A percentile compares a stretch with the other conserved stretches of the same genome.
phyloP scores from a whole-genome alignment of 2,329 filamentous ascomycete genomes.

The Aspergillus carbonarius region DNA sequence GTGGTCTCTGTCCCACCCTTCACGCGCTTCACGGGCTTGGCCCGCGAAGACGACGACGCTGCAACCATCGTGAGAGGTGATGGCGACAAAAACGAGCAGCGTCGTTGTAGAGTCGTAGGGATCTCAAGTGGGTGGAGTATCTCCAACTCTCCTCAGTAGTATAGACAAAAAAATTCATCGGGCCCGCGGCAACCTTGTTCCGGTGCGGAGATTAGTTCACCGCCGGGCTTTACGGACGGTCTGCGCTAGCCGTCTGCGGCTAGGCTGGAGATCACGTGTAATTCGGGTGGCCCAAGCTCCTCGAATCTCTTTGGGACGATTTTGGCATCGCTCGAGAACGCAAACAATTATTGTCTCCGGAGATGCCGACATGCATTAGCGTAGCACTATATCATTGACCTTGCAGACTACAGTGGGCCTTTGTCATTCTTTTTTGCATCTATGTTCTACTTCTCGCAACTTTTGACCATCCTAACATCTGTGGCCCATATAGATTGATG shows the following conservation, averaged over 20 bases:
- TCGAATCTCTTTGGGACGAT: slow-evolving; percentile 18
- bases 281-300: slow-evolving; percentile 34
- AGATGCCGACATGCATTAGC: neutral
- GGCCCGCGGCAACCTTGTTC: slow-evolving; percentile 31
- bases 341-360: too few species aligned
- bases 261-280: slow-evolving; percentile 27
- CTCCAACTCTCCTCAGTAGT: slow-evolving; percentile 17
- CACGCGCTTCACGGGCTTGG: slow-evolving; percentile 64
- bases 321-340: slow-evolving; percentile 1
- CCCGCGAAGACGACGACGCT: slow-evolving; percentile 65
- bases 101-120: slow-evolving; percentile 18
- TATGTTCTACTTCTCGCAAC: neutral
- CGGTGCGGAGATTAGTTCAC: slow-evolving; percentile 28
- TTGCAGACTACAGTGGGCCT: neutral
- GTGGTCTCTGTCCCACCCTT: slow-evolving; percentile 71
- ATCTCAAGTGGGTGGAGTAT: slow-evolving; percentile 21
- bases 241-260: slow-evolving; percentile 6
- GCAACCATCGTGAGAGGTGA: slow-evolving; percentile 40
- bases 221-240: neutral
- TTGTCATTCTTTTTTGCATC: neutral
- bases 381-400: neutral
- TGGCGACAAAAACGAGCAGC: slow-evolving; percentile 25
- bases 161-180: slow-evolving; percentile 41
- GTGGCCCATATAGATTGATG: slow-evolving; percentile 7
- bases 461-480: neutral